These are phyloP conservation scores for Apocynum venetum DNA, from an alignment of 257 asterid species.

Conservation along the genomic window DNA sequence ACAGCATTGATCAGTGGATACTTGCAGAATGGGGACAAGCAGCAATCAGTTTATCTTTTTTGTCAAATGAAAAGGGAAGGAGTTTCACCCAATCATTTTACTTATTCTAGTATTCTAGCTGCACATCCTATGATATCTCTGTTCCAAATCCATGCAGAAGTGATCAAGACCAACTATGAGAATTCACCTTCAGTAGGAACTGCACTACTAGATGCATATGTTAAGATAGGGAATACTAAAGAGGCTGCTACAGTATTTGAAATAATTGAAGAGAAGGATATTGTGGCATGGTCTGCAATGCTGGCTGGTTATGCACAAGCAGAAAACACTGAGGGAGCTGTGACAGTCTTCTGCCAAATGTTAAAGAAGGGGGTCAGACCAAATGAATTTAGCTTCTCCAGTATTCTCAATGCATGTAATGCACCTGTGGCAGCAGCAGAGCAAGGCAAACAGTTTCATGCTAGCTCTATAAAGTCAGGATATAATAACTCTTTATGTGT, in stretches of 20 bases:
- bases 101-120: slow-evolving; percentile 70
- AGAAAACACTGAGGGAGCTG: slow-evolving; percentile 63
- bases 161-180: slow-evolving; percentile 66
- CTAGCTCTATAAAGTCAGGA: slow-evolving; percentile 58
- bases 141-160: slow-evolving; percentile 68
- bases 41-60: slow-evolving; percentile 57
- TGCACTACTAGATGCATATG: slow-evolving; percentile 76
- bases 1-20: slow-evolving; percentile 82
- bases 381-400: slow-evolving; percentile 80
- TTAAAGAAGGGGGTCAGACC: slow-evolving; percentile 58
- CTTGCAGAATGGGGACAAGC: slow-evolving; percentile 50
- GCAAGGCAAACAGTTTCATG: slow-evolving; percentile 93
- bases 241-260: slow-evolving; percentile 66
- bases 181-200: slow-evolving; percentile 68
- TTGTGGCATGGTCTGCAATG: slow-evolving; percentile 97
- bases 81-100: slow-evolving; percentile 66
- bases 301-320: slow-evolving; percentile 71
- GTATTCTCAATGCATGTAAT: slow-evolving; percentile 77
- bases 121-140: slow-evolving; percentile 50
- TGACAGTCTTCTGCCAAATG: slow-evolving; percentile 44
- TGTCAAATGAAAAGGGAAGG: slow-evolving; percentile 59
- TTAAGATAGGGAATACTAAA: slow-evolving; percentile 42
- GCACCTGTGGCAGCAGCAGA: slow-evolving; percentile 53
- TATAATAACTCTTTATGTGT: slow-evolving; percentile 54
- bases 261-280: slow-evolving; percentile 61